phyloP scores from a whole-genome alignment of 176 grass and related monocot species.

The Leersia perrieri region DNA sequence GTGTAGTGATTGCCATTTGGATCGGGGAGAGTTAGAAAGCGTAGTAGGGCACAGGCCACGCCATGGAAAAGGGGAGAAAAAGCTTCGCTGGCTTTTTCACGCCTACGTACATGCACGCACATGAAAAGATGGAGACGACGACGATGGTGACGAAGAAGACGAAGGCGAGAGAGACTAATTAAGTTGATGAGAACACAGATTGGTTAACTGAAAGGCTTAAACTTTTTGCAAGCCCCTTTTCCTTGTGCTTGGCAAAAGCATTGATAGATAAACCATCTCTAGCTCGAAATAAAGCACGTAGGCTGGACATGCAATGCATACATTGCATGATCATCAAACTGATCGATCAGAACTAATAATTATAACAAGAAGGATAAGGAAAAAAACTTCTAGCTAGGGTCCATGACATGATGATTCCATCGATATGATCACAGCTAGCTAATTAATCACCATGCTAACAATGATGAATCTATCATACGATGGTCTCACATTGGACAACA shows the following conservation, averaged over 20 bases:
- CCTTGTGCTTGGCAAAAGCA: slow-evolving; percentile 42
- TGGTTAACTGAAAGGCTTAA: slow-evolving; percentile 32
- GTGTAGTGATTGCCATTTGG: slow-evolving; percentile 28
- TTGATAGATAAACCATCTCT: neutral
- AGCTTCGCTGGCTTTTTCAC: slow-evolving; percentile 22
- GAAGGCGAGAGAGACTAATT: neutral
- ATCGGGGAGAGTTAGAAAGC: slow-evolving; percentile 34
- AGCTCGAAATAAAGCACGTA: slow-evolving; percentile 13
- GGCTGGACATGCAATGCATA: neutral
- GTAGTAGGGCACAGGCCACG: neutral
- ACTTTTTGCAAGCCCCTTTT: slow-evolving; percentile 41
- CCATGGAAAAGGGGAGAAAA: slow-evolving; percentile 26
- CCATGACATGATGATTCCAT: slow-evolving; percentile 20
- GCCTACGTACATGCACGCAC: slow-evolving; percentile 33
- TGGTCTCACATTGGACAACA: slow-evolving; percentile 15
- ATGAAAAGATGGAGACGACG: slow-evolving; percentile 52
- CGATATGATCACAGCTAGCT: slow-evolving; percentile 30
- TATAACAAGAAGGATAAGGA: neutral
- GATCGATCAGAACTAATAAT: neutral
- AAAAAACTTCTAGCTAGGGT: neutral
- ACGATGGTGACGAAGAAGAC: neutral
- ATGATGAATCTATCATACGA: slow-evolving; percentile 40
- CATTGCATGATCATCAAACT: neutral
- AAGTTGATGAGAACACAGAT: neutral
- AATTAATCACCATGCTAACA: slow-evolving; percentile 22